A percentile compares a stretch with the other conserved stretches of the same genome.
phyloP scores from a whole-genome alignment of 352 stramenopile species.

The Lagenidium giganteum region DNA sequence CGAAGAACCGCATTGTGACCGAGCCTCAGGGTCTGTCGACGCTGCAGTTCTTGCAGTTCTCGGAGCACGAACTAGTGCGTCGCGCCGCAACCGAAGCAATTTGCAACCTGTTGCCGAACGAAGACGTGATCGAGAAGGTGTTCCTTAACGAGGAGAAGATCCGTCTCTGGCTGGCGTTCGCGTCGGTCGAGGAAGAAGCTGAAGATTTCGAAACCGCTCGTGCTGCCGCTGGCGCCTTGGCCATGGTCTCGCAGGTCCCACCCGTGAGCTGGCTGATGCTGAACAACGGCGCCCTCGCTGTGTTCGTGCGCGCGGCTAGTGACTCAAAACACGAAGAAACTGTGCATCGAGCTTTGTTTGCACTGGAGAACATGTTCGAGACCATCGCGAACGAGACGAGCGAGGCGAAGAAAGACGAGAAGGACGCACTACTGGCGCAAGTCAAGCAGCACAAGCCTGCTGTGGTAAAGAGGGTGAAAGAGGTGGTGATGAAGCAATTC shows the following conservation, averaged over 20 bases:
- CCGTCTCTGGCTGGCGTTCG: slow-evolving; percentile 91
- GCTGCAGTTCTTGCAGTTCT: slow-evolving; percentile 93
- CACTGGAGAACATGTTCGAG: slow-evolving; percentile 71
- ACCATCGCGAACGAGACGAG: slow-evolving; percentile 16
- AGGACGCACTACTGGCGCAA: slow-evolving; percentile 34
- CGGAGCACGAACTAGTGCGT: slow-evolving; percentile 95
- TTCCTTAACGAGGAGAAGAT: slow-evolving; percentile 92
- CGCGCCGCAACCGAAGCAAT: slow-evolving; percentile 95
- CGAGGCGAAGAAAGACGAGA: slow-evolving; percentile 33
- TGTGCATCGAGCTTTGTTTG: slow-evolving; percentile 68
- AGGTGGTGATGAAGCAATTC: slow-evolving; percentile 16
- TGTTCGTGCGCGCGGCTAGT: slow-evolving; percentile 51
- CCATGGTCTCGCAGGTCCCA: slow-evolving; percentile 88
- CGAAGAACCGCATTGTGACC: slow-evolving; percentile 85
- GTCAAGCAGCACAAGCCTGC: slow-evolving; percentile 24
- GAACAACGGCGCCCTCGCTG: slow-evolving; percentile 55
- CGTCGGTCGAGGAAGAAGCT: slow-evolving; percentile 87
- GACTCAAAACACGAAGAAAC: slow-evolving; percentile 54
- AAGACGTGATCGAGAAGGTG: slow-evolving; percentile 91
- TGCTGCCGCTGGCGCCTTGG: slow-evolving; percentile 90
- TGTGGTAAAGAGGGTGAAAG: slow-evolving; percentile 33
- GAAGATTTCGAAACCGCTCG: slow-evolving; percentile 90
- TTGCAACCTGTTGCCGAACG: slow-evolving; percentile 94
- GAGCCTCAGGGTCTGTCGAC: slow-evolving; percentile 70
- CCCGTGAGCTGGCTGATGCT: slow-evolving; percentile 68